phyloP scores from a whole-genome alignment of 2,329 filamentous ascomycete species.

The Pseudonectria buxi region DNA sequence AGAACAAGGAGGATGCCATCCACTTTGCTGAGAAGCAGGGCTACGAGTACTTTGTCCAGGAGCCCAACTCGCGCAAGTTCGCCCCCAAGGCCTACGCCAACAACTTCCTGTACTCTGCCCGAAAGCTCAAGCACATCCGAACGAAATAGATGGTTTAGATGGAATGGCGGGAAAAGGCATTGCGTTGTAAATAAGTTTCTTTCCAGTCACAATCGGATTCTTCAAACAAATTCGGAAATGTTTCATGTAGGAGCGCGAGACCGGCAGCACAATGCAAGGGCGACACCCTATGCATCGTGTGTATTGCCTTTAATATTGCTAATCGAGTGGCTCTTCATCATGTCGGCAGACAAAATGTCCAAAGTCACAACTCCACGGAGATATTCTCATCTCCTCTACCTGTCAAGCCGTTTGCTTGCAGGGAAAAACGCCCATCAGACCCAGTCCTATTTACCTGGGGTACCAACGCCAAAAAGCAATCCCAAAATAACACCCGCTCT shows the following conservation, averaged over 20 bases:
- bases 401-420: no score
- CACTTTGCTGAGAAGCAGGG: conserved; percentile 96
- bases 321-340: background rate
- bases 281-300: no score
- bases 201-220: conserved; percentile 12
- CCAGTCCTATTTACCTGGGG: conserved; percentile 8
- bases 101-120: conserved; percentile 82
- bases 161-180: conserved; percentile 1
- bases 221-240: conserved; percentile 1
- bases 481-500: conserved; percentile 3
- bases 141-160: conserved; percentile 55
- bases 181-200: conserved; percentile 24
- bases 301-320: no score
- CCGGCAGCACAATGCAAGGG: no score
- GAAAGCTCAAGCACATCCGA: conserved; percentile 80
- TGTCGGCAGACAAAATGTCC: background rate
- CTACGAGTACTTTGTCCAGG: conserved; percentile 98
- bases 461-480: conserved; percentile 15
- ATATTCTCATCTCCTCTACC: conserved; percentile 6
- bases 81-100: conserved; percentile 89
- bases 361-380: conserved; percentile 14
- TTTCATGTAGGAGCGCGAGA: no score
- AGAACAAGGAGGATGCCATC: conserved; percentile 89
- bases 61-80: conserved; percentile 83
- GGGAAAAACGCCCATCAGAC: conserved; percentile 3